A percentile compares a stretch with the other conserved stretches of the same genome.
These are phyloP conservation scores for Fusarium lateritium DNA, from an alignment of 2,329 filamentous ascomycete species.

Conservation along the genomic window DNA sequence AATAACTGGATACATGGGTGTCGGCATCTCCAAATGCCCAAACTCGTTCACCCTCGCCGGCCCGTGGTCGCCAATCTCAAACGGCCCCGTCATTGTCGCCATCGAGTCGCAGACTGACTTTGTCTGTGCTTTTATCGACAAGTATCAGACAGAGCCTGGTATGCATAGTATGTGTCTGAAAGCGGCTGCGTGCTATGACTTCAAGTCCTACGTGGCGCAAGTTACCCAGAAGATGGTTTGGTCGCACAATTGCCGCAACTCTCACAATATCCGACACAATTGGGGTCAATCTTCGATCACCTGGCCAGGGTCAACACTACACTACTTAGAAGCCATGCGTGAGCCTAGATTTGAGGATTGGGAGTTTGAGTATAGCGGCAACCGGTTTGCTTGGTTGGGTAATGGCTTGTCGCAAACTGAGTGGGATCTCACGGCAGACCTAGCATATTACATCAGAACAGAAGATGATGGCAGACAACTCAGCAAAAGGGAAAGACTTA, in stretches of 20 bases:
- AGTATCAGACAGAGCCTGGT: slow-evolving; percentile 27
- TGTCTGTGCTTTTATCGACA: slow-evolving; percentile 33
- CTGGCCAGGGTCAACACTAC: slow-evolving; percentile 29
- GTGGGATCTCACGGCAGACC: slow-evolving; percentile 33
- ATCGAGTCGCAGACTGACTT: slow-evolving; percentile 30
- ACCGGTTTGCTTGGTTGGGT: slow-evolving; percentile 19
- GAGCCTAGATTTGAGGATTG: slow-evolving; percentile 29
- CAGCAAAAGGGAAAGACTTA: slow-evolving; percentile 10
- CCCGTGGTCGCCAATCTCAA: slow-evolving; percentile 24
- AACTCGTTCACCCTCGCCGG: slow-evolving; percentile 28
- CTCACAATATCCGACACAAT: slow-evolving; percentile 29
- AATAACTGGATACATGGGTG: slow-evolving; percentile 29
- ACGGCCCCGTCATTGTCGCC: slow-evolving; percentile 24
- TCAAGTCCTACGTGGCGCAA: slow-evolving; percentile 28
- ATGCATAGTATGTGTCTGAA: slow-evolving; percentile 27
- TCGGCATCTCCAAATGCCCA: slow-evolving; percentile 22
- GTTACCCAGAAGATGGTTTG: slow-evolving; percentile 35
- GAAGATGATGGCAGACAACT: slow-evolving; percentile 26
- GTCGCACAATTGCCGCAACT: slow-evolving; percentile 30
- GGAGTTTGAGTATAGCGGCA: slow-evolving; percentile 22
- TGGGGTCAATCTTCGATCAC: slow-evolving; percentile 36
- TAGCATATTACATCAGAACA: slow-evolving; percentile 34
- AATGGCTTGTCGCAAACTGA: slow-evolving; percentile 29
- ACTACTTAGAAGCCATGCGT: slow-evolving; percentile 31
- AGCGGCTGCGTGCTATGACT: slow-evolving; percentile 21